Evolutionary conservation across 164 flowering plant species (phyloP).

Genomic region (Vitis cinerea): DNA sequence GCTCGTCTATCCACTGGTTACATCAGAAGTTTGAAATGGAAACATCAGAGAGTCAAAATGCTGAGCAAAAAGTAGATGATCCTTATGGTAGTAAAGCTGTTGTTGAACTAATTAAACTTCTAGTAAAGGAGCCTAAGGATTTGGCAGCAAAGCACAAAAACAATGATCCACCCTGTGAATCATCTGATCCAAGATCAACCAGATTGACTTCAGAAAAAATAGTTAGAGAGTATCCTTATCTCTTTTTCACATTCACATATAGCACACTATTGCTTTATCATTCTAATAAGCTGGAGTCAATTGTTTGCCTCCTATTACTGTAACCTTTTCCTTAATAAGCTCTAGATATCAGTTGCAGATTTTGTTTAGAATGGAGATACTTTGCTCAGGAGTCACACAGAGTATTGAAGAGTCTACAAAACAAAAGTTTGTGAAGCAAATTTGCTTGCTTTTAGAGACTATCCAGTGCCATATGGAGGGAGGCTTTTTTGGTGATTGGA

Average conservation of each 20-base stretch:
- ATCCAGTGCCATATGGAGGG: slow-evolving; percentile 74
- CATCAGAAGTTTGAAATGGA: slow-evolving; percentile 33
- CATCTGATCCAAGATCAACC: slow-evolving; percentile 25
- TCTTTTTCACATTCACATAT: background rate
- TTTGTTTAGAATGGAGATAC: slow-evolving; percentile 89
- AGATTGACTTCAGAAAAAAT: slow-evolving; percentile 32
- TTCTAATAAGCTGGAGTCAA: background rate
- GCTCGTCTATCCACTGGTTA: slow-evolving; percentile 53
- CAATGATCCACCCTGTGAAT: slow-evolving; percentile 19
- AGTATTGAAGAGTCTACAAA: slow-evolving; percentile 43
- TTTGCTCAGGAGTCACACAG: slow-evolving; percentile 50
- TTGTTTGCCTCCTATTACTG: background rate
- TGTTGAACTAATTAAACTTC: slow-evolving; percentile 42
- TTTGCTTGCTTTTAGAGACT: slow-evolving; percentile 67
- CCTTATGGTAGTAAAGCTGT: slow-evolving; percentile 22
- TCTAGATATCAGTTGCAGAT: slow-evolving; percentile 86
- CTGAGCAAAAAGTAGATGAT: slow-evolving; percentile 23
- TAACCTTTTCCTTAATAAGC: slow-evolving; percentile 47
- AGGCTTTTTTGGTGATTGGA: slow-evolving; percentile 82
- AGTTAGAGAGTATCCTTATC: slow-evolving; percentile 83
- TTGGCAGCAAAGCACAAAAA: slow-evolving; percentile 43
- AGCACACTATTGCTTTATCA: background rate
- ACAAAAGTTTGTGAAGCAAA: slow-evolving; percentile 76
- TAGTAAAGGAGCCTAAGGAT: slow-evolving; percentile 69
- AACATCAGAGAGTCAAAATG: slow-evolving; percentile 20